A percentile compares a stretch with the other conserved stretches of the same genome.
These are phyloP conservation scores for Adiantum capillusveneris DNA, from an alignment of 75 land plant species.

Conservation along the genomic window DNA sequence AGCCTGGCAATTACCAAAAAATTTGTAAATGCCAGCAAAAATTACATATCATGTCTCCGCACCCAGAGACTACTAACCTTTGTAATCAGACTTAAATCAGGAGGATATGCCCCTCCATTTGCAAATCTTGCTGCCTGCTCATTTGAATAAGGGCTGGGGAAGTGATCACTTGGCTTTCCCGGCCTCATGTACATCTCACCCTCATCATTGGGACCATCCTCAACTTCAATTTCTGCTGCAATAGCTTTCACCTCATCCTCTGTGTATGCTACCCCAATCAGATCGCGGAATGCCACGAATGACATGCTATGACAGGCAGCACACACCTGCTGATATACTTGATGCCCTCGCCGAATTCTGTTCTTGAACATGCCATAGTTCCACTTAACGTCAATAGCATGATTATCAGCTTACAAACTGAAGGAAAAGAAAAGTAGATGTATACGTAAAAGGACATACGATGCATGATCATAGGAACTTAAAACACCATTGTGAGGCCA, in stretches of 20 bases:
- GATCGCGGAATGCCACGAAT: conserved; percentile 81
- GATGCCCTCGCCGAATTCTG: conserved; percentile 95
- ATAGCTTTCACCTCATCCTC: conserved; percentile 91
- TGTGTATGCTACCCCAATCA: conserved; percentile 94
- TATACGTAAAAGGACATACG: too few relatives aligned
- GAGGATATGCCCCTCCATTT: conserved; percentile 99
- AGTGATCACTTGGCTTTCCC: conserved; percentile 89
- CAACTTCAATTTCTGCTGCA: conserved; percentile 96
- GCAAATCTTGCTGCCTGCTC: conserved; percentile 98
- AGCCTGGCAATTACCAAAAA: conserved; percentile 44
- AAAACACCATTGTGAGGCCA: conserved; percentile 91
- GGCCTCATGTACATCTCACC: conserved; percentile 98
- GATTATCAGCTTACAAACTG: too few relatives aligned
- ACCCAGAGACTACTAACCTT: too few relatives aligned
- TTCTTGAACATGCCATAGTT: too few relatives aligned
- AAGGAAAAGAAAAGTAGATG: too few relatives aligned
- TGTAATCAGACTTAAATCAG: conserved; percentile 89
- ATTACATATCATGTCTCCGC: neutral
- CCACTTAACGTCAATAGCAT: too few relatives aligned
- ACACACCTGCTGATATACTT: conserved; percentile 95
- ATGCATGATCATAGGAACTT: conserved; percentile 85
- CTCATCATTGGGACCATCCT: conserved; percentile 96
- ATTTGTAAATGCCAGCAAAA: neutral
- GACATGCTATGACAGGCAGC: conserved; percentile 96
- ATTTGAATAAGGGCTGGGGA: conserved; percentile 86